Conservation (phyloP, 2,329 filamentous ascomycete genomes). For the Aspergillus ochraceus region DNA sequence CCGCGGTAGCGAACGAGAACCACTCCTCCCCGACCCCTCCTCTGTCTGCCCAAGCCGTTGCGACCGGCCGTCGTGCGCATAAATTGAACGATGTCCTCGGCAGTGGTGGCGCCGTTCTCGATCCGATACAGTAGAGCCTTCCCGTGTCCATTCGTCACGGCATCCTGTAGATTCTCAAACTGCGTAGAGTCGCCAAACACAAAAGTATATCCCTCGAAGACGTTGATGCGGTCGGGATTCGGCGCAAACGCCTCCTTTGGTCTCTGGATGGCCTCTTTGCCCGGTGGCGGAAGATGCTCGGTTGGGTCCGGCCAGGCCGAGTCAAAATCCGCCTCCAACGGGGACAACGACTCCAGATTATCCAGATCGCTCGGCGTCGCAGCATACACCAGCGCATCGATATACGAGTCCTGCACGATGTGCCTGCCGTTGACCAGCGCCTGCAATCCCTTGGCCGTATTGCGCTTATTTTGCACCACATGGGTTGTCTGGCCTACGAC, state of each 20-base stretch:
- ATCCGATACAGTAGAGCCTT: slow-evolving; percentile 73
- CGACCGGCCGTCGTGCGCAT: slow-evolving; percentile 73
- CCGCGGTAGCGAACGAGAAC: slow-evolving; percentile 74
- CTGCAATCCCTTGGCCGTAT: slow-evolving; percentile 82
- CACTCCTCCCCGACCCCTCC: slow-evolving; percentile 66
- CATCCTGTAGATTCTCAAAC: slow-evolving; percentile 70
- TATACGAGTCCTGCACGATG: slow-evolving; percentile 72
- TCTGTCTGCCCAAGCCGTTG: slow-evolving; percentile 65
- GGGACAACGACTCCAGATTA: slow-evolving; percentile 51
- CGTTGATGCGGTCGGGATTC: slow-evolving; percentile 60
- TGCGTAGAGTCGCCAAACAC: slow-evolving; percentile 78
- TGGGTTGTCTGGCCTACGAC: slow-evolving; percentile 73
- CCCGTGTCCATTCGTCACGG: slow-evolving; percentile 76
- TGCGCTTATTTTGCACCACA: slow-evolving; percentile 84
- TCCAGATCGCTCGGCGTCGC: slow-evolving; percentile 54
- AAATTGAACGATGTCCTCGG: slow-evolving; percentile 75
- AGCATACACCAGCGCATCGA: slow-evolving; percentile 69
- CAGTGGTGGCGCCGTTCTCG: slow-evolving; percentile 61
- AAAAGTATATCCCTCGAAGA: slow-evolving; percentile 88
- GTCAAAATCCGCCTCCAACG: slow-evolving; percentile 78
- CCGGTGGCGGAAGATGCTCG: slow-evolving; percentile 70
- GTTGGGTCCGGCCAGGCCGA: slow-evolving; percentile 73
- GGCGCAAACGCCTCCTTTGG: slow-evolving; percentile 71
- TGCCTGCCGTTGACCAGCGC: slow-evolving; percentile 78
- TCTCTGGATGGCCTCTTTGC: slow-evolving; percentile 71